phyloP scores from a whole-genome alignment of 176 grass and related monocot species.

The Musa schizocarpa region DNA sequence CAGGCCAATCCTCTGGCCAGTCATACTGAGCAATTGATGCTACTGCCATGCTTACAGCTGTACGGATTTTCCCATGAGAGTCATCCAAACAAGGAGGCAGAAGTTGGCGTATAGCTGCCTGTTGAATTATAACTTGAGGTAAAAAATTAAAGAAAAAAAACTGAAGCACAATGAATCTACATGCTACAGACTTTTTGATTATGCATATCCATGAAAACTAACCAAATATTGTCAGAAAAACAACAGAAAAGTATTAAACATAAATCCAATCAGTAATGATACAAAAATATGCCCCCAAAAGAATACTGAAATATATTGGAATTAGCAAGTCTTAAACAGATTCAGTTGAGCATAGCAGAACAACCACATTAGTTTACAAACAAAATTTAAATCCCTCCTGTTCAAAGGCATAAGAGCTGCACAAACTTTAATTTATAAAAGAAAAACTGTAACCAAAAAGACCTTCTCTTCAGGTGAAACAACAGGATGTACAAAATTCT shows the following conservation, averaged over 20 bases:
- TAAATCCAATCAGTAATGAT: neutral
- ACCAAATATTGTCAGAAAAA: neutral
- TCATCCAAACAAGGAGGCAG: slow-evolving; percentile 74
- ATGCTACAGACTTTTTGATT: neutral
- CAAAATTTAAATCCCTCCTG: neutral
- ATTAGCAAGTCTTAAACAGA: too few relatives aligned
- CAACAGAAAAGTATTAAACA: neutral
- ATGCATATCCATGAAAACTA: neutral
- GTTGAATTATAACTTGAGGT: slow-evolving; percentile 11
- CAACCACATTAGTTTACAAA: neutral
- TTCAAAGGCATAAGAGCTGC: neutral
- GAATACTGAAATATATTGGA: too few relatives aligned
- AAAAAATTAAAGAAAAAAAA: neutral
- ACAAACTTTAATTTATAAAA: neutral
- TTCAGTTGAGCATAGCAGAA: too few relatives aligned
- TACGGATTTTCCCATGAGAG: slow-evolving; percentile 80
- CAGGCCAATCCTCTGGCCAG: slow-evolving; percentile 94
- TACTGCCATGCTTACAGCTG: slow-evolving; percentile 82
- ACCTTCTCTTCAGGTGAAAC: slow-evolving; percentile 87
- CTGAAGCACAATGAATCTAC: neutral
- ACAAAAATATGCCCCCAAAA: too few relatives aligned
- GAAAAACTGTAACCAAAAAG: neutral
- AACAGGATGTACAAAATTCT: slow-evolving; percentile 75
- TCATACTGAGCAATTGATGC: slow-evolving; percentile 85
- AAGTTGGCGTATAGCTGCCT: slow-evolving; percentile 71